Evolutionary conservation across 768 basidiomycete species (phyloP).

Genomic region (Rhizopogon vesiculosus): DNA sequence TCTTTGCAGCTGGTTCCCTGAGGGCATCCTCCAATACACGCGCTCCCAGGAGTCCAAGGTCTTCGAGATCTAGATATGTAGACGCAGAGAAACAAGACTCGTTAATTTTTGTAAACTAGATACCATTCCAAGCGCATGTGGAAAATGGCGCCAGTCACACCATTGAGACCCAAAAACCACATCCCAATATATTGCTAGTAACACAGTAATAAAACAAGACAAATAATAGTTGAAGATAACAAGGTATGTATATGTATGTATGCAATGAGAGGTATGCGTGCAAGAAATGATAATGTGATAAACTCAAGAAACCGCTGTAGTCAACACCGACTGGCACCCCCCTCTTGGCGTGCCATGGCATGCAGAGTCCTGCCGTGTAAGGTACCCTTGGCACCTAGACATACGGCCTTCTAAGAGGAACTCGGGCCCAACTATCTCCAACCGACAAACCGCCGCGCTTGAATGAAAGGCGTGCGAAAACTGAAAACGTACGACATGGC

Average conservation of each 20-base stretch:
- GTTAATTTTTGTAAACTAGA: constrained; percentile 17
- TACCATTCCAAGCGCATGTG: neutral
- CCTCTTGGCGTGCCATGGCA: constrained; percentile 25
- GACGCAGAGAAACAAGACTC: neutral
- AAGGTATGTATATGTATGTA: constrained; percentile 10
- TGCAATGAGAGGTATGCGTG: constrained; percentile 23
- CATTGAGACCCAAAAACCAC: neutral
- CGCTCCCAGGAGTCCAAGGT: constrained; percentile 66
- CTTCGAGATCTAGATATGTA: constrained; percentile 52
- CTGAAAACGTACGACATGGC: neutral
- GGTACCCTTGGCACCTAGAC: neutral
- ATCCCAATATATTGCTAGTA: neutral
- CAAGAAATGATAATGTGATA: constrained; percentile 7
- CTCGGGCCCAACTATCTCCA: neutral
- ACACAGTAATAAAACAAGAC: neutral
- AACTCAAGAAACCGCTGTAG: constrained; percentile 4
- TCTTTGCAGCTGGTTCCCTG: constrained; percentile 80
- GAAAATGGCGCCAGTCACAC: neutral
- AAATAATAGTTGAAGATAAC: constrained; percentile 4
- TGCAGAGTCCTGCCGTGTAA: constrained; percentile 7
- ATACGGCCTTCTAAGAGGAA: neutral
- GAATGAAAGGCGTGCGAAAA: neutral
- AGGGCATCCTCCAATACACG: constrained; percentile 71
- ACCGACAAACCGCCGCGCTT: neutral
- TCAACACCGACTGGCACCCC: constrained; percentile 5